Base-by-base conservation (phyloP, 2,329 filamentous ascomycete species). In the Neopestalotiopsis clavispora region DNA sequence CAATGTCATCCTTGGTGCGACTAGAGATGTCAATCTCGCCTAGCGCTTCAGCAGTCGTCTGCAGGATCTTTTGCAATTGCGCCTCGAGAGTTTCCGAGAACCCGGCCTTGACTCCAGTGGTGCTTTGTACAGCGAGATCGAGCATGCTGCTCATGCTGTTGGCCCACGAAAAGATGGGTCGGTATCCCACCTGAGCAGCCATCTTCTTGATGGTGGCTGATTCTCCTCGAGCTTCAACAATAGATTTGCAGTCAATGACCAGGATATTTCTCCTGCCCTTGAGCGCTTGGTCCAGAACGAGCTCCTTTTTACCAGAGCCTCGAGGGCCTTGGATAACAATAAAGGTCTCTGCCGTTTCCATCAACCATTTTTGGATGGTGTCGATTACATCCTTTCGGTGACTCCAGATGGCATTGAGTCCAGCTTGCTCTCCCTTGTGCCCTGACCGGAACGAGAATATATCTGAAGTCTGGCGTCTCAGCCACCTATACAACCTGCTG, bases 101-200 rank as follows among this genome's bases (percentile, higher is more conserved):
- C 7, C 95, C 95, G 5, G 94, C 93, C 81, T 98, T 98, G 69
- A 97, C 93, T 13, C 95, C 95, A 23, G 95, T 97, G 13, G 96
- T 96, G 74, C 95, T 93, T 78, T 98, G 95, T 1, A 96, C 94
- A 28, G 95, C 96, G 49, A 98, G 87, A 74, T 98, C 96, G 72
- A 97, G 86, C 81, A 98, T 89, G 78, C 94, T 97, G 80, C 93
- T 97, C 72, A 98, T 89, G 76, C 91, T 97, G 80, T 98, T 98
- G 82, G 97, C 92, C 93, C 95, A 98, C 0, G 94, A 97, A 79
- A 99, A 99, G 0, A 99, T 90, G 0, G 96, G 96, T 9, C 93
- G 87, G 78, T 98, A 98, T 9, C 96, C 95, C 63, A 98, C 95
- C 72, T 95, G 90, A 1, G 85, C 83, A 0, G 95, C 96, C 5